Conservation (phyloP, 148 eudicot genomes). For the Polygonum maritimum region DNA sequence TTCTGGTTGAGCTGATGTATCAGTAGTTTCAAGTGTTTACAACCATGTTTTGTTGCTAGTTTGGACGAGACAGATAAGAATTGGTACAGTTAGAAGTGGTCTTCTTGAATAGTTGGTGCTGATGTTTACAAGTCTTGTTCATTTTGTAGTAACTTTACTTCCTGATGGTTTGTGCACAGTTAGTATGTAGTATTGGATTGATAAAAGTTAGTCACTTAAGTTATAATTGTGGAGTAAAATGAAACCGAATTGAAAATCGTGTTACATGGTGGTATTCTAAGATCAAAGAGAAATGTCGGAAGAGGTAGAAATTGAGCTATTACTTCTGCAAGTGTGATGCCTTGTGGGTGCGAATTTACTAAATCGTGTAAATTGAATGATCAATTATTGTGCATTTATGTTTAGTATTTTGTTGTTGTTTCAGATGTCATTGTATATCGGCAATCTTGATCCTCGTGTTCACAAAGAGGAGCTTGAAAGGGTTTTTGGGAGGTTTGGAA, state of each 20-base stretch:
- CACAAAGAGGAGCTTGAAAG: slow-evolving; percentile 37
- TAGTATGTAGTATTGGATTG: neutral
- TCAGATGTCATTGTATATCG: slow-evolving; percentile 67
- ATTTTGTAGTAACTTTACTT: neutral
- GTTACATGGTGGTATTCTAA: neutral
- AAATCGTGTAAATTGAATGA: neutral
- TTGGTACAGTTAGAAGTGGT: neutral
- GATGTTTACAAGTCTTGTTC: neutral
- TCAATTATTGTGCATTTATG: neutral
- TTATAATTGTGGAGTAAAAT: neutral
- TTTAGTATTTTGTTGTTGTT: neutral
- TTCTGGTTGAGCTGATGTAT: neutral
- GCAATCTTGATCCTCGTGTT: slow-evolving; percentile 32
- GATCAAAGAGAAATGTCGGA: neutral
- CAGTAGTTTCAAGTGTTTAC: neutral
- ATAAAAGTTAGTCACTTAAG: neutral
- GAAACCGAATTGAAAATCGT: neutral
- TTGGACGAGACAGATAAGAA: neutral
- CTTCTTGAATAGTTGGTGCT: neutral
- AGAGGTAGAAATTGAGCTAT: neutral
- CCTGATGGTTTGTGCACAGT: neutral
- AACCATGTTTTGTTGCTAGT: neutral
- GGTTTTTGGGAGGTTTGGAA: slow-evolving; percentile 44
- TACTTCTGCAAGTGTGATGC: neutral
- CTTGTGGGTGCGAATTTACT: neutral